phyloP scores from a whole-genome alignment of 179 eudicot species.

The Vitellaria paradoxa region DNA sequence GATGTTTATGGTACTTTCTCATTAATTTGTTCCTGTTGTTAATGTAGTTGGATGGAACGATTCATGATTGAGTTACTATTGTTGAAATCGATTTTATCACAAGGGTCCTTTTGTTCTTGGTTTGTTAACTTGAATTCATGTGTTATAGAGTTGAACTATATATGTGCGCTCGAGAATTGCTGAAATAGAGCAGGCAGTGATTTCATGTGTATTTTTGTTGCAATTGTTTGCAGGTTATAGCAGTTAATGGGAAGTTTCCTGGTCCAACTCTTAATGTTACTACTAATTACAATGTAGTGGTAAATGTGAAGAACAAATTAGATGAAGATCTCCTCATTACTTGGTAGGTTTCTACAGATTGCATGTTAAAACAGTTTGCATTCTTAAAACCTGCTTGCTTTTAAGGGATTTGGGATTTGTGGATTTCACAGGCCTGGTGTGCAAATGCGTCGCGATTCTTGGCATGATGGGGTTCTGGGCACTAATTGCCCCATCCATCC shows the following conservation, averaged over 20 bases:
- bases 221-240: constrained; percentile 58
- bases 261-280: constrained; percentile 68
- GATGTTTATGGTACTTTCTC: too few species aligned
- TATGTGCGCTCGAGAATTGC: background rate
- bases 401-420: constrained; percentile 12
- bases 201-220: constrained; percentile 6
- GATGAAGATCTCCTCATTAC: constrained; percentile 72
- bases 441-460: constrained; percentile 77
- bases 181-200: background rate
- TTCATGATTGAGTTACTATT: too few species aligned
- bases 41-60: too few species aligned
- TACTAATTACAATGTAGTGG: constrained; percentile 65
- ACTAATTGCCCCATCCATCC: constrained; percentile 91
- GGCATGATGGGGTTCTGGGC: constrained; percentile 93
- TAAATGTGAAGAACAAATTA: constrained; percentile 69
- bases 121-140: too few species aligned
- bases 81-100: too few species aligned
- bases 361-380: background rate
- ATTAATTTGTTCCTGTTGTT: too few species aligned
- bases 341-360: constrained; percentile 41
- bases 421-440: constrained; percentile 50
- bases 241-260: constrained; percentile 69
- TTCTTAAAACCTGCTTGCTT: background rate
- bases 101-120: too few species aligned
- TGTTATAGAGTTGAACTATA: too few species aligned